A percentile compares a stretch with the other conserved stretches of the same genome.
Conservation (phyloP, 305 asterid species). For the Petunia hybrid region DNA sequence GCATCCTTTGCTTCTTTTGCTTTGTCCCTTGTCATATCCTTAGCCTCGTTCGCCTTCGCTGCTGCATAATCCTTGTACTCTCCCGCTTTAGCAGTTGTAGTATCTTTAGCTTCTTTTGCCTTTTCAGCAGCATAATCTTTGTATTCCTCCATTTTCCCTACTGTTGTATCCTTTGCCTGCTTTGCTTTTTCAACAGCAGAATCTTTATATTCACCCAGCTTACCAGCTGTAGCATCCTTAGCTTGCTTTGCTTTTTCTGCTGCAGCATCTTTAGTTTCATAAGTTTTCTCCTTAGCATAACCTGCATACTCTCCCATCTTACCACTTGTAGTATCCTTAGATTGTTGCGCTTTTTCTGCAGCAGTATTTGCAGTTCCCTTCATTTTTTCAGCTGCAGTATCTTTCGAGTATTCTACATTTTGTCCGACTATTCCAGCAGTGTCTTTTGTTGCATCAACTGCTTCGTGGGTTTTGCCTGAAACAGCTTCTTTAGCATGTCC, state of each 20-base stretch:
- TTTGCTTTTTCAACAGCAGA: conserved; percentile 37
- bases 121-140: conserved; percentile 33
- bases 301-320: conserved; percentile 36
- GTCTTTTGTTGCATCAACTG: conserved; percentile 40
- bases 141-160: conserved; percentile 3
- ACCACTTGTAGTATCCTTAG: background rate
- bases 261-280: conserved; percentile 14
- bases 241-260: background rate
- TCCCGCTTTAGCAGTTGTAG: conserved; percentile 32
- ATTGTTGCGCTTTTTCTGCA: background rate
- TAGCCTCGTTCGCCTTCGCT: conserved; percentile 38
- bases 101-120: conserved; percentile 31
- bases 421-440: conserved; percentile 27
- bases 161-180: background rate
- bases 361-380: conserved; percentile 24
- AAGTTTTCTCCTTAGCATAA: conserved; percentile 38
- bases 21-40: conserved; percentile 44
- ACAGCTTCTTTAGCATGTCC: conserved; percentile 71
- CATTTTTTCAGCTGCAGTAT: conserved; percentile 31
- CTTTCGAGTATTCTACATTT: conserved; percentile 33
- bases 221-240: background rate
- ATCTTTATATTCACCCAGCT: conserved; percentile 47
- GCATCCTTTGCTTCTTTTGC: conserved; percentile 35
- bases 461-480: conserved; percentile 58
- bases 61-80: conserved; percentile 33